Percentiles rank a stretch among this genome's conserved stretches.
Conservation (phyloP, 352 stramenopile genomes). For the Pythium biforme region DNA sequence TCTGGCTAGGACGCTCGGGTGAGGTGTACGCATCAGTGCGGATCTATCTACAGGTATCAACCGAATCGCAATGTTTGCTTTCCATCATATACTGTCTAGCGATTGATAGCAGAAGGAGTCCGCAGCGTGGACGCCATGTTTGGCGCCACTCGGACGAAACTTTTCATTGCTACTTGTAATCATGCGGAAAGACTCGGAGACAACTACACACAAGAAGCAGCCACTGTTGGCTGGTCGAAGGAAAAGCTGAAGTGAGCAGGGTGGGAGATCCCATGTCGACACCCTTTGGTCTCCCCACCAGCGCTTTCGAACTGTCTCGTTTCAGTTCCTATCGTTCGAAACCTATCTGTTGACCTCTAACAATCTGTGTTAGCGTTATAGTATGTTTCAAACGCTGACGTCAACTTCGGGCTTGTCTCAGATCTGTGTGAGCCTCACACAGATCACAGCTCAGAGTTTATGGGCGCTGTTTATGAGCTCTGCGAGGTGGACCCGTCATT, state of each 20-base stretch:
- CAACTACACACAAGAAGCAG: too few relatives aligned
- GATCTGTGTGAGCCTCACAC: not conserved
- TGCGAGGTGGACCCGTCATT: too few relatives aligned
- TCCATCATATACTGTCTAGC: constrained; percentile 89
- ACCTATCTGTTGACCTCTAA: not conserved
- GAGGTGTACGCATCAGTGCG: too few relatives aligned
- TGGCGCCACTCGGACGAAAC: constrained; percentile 34
- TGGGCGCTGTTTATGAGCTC: too few relatives aligned
- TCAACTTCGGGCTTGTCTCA: constrained; percentile 5
- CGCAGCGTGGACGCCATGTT: constrained; percentile 34
- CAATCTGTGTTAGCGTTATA: not conserved
- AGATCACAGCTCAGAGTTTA: too few relatives aligned
- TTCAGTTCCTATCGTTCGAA: constrained; percentile 1
- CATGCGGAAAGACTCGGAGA: constrained; percentile 37
- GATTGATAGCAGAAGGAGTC: constrained; percentile 74
- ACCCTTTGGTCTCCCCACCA: constrained; percentile 15
- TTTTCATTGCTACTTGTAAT: constrained; percentile 49
- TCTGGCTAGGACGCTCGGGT: too few relatives aligned
- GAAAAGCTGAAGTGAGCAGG: not conserved
- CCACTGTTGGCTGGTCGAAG: too few relatives aligned
- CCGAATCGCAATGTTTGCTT: constrained; percentile 20
- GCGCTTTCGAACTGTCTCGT: constrained; percentile 24
- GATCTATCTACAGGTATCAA: too few relatives aligned
- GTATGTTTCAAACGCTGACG: constrained; percentile 1
- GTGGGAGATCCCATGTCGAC: not conserved